Evolutionary conservation across 345 rosid species (phyloP), one percentile per base, ranked within the genome.

Genomic region (Melastoma malabathricum): DNA sequence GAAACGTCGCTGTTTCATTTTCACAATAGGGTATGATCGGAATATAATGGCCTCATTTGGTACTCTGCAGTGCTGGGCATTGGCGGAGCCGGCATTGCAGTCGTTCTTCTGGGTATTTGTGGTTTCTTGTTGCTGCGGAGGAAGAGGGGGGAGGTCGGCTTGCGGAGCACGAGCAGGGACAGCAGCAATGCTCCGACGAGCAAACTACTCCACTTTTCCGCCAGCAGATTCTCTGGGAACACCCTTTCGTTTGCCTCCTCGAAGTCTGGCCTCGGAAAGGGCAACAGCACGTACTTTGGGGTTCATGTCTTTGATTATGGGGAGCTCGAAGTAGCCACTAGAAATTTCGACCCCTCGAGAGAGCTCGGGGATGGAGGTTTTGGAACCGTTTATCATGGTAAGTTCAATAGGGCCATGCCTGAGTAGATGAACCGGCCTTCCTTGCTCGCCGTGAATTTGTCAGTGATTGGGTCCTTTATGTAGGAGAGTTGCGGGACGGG

Each of bases 321-420:
- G 13, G 69, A 68, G 43, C 72, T 68, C n/a, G 68, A 50, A 48
- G 61, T 58, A 29, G 72, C 68, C 13, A 63, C 72, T 14, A 18
- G 56, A 14, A 54, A 55, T 63, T 68, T 68, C 20, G 47, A 68
- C 45, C 63, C 64, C 27, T 34, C 61, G 10, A 64, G 43, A 46
- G 72, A 63, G 34, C 68, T 68, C 4, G 72, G 68, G 15, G 61
- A 59, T 46, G 72, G 72, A 39, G 72, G 72, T 4, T 68, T 63
- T 27, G 68, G 72, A 29, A 68, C 68, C 4, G 72, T 68, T 17
- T 68, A 68, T 31, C 45, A 63, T 50, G 72, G 72, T 68, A 47
- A 46, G 63, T 29, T 29, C 18, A 15, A 17, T 17, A 1, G 22
- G 50, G 23, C 18, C 13, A 3, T 18, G 5, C 2, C 20, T 15